Evolutionary conservation across 164 flowering plant genomes (phyloP).

Genomic region (Berberis thunbergii): DNA sequence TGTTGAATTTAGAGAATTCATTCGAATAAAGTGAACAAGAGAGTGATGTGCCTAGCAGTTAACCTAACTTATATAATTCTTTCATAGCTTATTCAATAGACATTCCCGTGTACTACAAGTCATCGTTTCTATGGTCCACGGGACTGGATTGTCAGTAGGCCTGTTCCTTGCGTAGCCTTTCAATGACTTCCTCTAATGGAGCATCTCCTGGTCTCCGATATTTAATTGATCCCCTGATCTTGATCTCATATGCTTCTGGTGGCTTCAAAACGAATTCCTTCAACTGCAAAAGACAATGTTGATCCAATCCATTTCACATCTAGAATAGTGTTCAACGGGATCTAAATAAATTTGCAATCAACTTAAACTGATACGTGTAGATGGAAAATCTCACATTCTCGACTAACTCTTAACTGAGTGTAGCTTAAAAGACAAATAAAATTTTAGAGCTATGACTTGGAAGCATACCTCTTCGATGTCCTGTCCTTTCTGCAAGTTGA

Average conservation of each 20-base stretch:
- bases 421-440: neutral
- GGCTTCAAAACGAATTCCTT: conserved; percentile 69
- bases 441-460: conserved; percentile 22
- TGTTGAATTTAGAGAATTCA: no score
- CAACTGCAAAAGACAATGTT: conserved; percentile 31
- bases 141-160: conserved; percentile 9
- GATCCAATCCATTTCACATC: neutral
- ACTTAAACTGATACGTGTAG: neutral
- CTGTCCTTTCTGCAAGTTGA: conserved; percentile 59
- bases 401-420: neutral
- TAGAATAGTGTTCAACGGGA: neutral
- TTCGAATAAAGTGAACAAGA: no score
- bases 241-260: conserved; percentile 90
- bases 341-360: neutral
- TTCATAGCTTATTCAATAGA: neutral
- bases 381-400: neutral
- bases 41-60: no score
- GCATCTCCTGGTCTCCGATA: conserved; percentile 86
- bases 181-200: conserved; percentile 59
- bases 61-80: no score
- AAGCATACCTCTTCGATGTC: conserved; percentile 38
- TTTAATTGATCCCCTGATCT: conserved; percentile 75
- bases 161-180: conserved; percentile 29
- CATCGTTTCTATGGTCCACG: conserved; percentile 25
- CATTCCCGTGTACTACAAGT: conserved; percentile 30